phyloP scores from a whole-genome alignment of 2,329 filamentous ascomycete species.

The Colletotrichum cuscutae region DNA sequence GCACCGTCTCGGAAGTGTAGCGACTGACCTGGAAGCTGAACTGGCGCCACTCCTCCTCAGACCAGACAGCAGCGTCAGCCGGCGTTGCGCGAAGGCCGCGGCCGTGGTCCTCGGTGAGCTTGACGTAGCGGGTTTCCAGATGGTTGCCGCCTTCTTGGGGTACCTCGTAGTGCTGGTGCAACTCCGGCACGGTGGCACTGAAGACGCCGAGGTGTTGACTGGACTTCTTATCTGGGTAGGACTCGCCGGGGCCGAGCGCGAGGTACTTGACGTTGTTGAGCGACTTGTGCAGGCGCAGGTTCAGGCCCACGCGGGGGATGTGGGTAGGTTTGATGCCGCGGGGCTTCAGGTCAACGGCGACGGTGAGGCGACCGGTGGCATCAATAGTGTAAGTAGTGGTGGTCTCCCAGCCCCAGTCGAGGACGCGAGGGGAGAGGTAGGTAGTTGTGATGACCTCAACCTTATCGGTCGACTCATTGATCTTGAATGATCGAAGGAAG shows the following conservation, averaged over 20 bases:
- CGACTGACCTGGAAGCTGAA: conserved; percentile 68
- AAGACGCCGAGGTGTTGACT: conserved; percentile 65
- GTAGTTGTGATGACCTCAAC: conserved; percentile 55
- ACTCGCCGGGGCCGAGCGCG: conserved; percentile 72
- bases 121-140: conserved; percentile 68
- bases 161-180: conserved; percentile 71
- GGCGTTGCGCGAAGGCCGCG: conserved; percentile 43
- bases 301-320: conserved; percentile 71
- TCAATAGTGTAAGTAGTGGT: conserved; percentile 63
- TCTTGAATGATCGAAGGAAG: conserved; percentile 54
- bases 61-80: conserved; percentile 42
- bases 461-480: conserved; percentile 41
- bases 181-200: conserved; percentile 53
- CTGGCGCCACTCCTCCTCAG: conserved; percentile 44
- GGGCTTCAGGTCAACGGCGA: conserved; percentile 56
- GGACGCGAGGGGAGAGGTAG: conserved; percentile 66
- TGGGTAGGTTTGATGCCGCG: conserved; percentile 62
- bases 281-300: conserved; percentile 58
- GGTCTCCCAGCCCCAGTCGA: conserved; percentile 67
- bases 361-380: conserved; percentile 52
- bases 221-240: conserved; percentile 70
- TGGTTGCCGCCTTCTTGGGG: conserved; percentile 76
- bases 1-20: conserved; percentile 62
- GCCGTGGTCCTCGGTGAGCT: conserved; percentile 43
- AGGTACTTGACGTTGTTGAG: conserved; percentile 67